Percentiles rank a stretch among this genome's conserved stretches.
Evolutionary conservation across 192 early-diverging fungal species (phyloP).

Genomic region (Chytriomyces sp.): DNA sequence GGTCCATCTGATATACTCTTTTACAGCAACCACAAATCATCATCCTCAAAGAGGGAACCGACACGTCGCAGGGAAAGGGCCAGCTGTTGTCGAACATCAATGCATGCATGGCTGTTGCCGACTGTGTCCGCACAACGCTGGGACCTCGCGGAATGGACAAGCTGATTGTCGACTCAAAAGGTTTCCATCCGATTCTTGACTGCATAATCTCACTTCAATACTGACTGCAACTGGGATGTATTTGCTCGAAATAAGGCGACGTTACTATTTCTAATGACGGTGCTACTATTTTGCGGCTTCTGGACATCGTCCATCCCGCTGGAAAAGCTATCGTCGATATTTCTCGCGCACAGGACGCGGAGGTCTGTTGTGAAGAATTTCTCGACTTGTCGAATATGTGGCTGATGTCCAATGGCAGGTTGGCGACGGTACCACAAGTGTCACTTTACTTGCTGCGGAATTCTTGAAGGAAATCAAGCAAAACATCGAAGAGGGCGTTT

Average conservation of each 20-base stretch:
- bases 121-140: constrained; percentile 93
- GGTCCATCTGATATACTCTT: not conserved
- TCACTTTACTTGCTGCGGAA: constrained; percentile 95
- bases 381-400: too few relatives aligned
- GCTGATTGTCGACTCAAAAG: constrained; percentile 92
- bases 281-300: constrained; percentile 95
- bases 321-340: constrained; percentile 98
- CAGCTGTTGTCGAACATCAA: constrained; percentile 98
- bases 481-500: constrained; percentile 89
- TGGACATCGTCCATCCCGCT: constrained; percentile 98
- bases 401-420: constrained; percentile 54
- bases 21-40: constrained; percentile 96
- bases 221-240: not conserved
- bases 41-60: constrained; percentile 98
- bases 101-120: constrained; percentile 92
- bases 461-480: constrained; percentile 93
- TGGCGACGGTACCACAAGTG: constrained; percentile 98
- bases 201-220: not conserved
- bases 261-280: constrained; percentile 99
- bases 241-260: constrained; percentile 57
- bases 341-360: constrained; percentile 96
- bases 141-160: constrained; percentile 99
- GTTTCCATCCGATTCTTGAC: constrained; percentile 44
- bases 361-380: constrained; percentile 57
- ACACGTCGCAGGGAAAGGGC: constrained; percentile 95